Evolutionary conservation across 2,329 filamentous ascomycete species (phyloP), one percentile per base, ranked within the genome.

Genomic region (Coleophoma crateriformis): DNA sequence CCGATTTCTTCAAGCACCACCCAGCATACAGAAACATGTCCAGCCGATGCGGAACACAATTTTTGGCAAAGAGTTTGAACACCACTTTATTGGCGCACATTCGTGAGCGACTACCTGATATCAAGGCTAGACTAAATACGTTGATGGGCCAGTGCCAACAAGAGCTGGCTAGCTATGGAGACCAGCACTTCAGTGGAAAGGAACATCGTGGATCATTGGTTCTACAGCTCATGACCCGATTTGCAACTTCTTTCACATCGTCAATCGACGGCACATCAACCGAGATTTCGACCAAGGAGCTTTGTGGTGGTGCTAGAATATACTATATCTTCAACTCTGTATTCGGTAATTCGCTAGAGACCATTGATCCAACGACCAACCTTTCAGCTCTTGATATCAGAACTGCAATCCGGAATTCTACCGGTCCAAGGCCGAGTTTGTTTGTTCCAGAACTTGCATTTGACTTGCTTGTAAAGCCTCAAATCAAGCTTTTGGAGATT

Each of bases 61-160:
- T 88, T 64, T 74, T 99, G 49, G 94, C 94, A 46, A 96, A 94
- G 74, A 96, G 89, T 13, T 78, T 99, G 54, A 99, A 97, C 70
- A 86, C 86, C 40, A 99, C 94, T 12, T 78, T 99, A 56, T 97
- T 99, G 94, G 73, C 84, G 19, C 94, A 99, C 65, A 99, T 99
- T 64, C 87, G 94, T 53, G 94, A 99, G 67, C 84, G 94, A 43
- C 74, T 99, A 61, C 94, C 94, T 32, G 94, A 99, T 68, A 99
- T 99, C 75, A 99, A 99, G 72, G 94, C 94, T 45, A 85, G 94
- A 49, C 78, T 99, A 54, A 99, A 99, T 69, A 99, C 94, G 1
- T 75, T 99, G 46, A 99, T 99, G 94, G 94, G 94, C n/a, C 94
- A 99, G 70, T 97, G 94, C 45, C 94, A 99, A 66, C 94, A 99